These are phyloP conservation scores for Pinus tabuliformis DNA, from an alignment of 75 land plant genomes.

Conservation along the genomic window DNA sequence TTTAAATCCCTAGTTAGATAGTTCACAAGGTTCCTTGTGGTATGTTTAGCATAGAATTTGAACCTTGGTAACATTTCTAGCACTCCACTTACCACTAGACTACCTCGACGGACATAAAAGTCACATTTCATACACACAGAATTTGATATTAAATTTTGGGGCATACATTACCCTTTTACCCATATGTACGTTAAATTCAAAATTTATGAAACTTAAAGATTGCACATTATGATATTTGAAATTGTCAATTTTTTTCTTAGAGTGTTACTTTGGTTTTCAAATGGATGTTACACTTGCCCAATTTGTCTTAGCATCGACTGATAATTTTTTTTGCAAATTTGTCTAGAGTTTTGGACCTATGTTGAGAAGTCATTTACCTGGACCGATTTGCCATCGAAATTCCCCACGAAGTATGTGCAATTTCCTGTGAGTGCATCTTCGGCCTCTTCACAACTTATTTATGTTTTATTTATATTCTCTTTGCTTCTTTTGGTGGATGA, in stretches of 20 bases:
- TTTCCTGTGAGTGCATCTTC: slow-evolving; percentile 74
- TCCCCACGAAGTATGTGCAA: slow-evolving; percentile 97
- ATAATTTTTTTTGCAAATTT: neutral
- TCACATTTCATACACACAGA: no score
- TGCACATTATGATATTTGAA: neutral
- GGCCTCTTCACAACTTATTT: neutral
- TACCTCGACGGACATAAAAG: no score
- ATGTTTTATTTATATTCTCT: neutral
- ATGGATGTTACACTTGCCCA: neutral
- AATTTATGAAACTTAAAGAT: neutral
- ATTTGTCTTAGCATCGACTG: neutral
- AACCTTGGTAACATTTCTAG: no score
- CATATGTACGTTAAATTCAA: no score
- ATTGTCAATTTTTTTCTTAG: neutral
- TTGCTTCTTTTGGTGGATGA: neutral
- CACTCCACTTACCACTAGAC: no score
- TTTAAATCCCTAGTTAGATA: no score
- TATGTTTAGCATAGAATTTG: no score
- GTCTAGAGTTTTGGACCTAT: slow-evolving; percentile 87
- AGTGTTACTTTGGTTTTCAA: neutral
- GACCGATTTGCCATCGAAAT: slow-evolving; percentile 92
- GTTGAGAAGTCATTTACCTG: slow-evolving; percentile 95
- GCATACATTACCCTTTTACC: no score
- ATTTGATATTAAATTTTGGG: no score
- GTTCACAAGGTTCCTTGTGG: no score